Evolutionary conservation across 2,329 filamentous ascomycete species (phyloP).

Genomic region (Claviceps purpurea): DNA sequence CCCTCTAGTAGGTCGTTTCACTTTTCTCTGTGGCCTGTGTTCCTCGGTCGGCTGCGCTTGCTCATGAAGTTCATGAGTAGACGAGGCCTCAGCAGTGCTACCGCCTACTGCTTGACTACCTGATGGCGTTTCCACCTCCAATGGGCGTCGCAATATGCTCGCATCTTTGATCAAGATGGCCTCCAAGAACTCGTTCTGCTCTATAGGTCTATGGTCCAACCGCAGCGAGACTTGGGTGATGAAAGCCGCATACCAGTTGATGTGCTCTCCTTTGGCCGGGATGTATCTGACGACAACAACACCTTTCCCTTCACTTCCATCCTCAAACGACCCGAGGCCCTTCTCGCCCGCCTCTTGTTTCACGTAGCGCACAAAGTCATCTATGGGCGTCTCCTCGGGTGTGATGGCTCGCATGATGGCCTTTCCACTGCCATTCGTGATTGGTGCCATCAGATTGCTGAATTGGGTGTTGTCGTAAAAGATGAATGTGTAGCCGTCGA

Average conservation of each 20-base stretch:
- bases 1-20: slow-evolving; percentile 20
- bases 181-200: slow-evolving; percentile 85
- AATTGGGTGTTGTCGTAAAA: slow-evolving; percentile 70
- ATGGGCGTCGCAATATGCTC: slow-evolving; percentile 52
- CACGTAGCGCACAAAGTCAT: slow-evolving; percentile 69
- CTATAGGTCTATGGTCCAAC: slow-evolving; percentile 69
- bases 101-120: slow-evolving; percentile 10
- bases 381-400: slow-evolving; percentile 49
- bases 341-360: slow-evolving; percentile 64
- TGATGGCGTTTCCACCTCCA: slow-evolving; percentile 34
- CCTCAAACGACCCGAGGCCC: slow-evolving; percentile 49
- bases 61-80: neutral
- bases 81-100: neutral
- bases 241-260: slow-evolving; percentile 58
- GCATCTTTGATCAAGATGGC: slow-evolving; percentile 75
- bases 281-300: slow-evolving; percentile 68
- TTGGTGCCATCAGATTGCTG: slow-evolving; percentile 57
- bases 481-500: slow-evolving; percentile 78
- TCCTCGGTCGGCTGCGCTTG: slow-evolving; percentile 5
- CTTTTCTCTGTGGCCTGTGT: neutral
- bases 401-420: slow-evolving; percentile 52
- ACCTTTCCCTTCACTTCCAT: slow-evolving; percentile 51
- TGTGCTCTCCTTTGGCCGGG: slow-evolving; percentile 38
- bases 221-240: slow-evolving; percentile 54
- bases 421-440: slow-evolving; percentile 74